phyloP scores from a whole-genome alignment of 1,284 basidiomycete species.

The Ustilago vetiveriae region DNA sequence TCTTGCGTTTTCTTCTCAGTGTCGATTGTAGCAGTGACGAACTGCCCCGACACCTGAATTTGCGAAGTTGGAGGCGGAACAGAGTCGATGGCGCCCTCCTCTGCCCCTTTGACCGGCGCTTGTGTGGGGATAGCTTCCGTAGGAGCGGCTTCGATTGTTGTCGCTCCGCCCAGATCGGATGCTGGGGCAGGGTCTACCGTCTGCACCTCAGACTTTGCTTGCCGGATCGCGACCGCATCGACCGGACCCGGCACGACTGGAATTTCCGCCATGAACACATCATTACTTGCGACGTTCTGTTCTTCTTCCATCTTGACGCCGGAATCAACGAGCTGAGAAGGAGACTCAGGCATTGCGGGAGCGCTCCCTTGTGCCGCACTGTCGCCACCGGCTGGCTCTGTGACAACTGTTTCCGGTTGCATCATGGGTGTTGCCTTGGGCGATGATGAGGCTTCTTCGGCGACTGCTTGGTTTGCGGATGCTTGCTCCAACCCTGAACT shows the following conservation, averaged over 20 bases:
- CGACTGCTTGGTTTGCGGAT: neutral
- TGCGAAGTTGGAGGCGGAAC: constrained; percentile 7
- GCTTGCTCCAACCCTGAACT: constrained; percentile 1
- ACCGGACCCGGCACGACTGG: neutral
- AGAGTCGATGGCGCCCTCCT: neutral
- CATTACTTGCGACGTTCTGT: constrained; percentile 1
- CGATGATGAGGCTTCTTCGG: neutral
- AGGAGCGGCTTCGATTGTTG: neutral
- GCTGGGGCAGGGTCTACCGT: neutral
- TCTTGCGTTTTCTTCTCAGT: constrained; percentile 21
- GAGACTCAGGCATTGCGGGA: neutral
- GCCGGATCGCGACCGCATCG: neutral
- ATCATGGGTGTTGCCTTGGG: neutral
- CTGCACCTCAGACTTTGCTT: neutral
- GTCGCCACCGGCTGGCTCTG: neutral
- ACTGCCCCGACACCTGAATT: constrained; percentile 23
- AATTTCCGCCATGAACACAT: constrained; percentile 9
- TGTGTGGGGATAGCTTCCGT: neutral
- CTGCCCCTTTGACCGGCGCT: too few relatives aligned
- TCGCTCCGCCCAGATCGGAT: neutral
- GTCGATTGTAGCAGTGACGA: constrained; percentile 35
- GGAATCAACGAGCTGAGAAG: neutral
- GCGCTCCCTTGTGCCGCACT: neutral
- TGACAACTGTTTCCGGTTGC: neutral
- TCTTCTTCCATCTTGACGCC: constrained; percentile 18